Evolutionary conservation across 768 basidiomycete species (phyloP).

Genomic region (Tylopilus rubrobrunneus): DNA sequence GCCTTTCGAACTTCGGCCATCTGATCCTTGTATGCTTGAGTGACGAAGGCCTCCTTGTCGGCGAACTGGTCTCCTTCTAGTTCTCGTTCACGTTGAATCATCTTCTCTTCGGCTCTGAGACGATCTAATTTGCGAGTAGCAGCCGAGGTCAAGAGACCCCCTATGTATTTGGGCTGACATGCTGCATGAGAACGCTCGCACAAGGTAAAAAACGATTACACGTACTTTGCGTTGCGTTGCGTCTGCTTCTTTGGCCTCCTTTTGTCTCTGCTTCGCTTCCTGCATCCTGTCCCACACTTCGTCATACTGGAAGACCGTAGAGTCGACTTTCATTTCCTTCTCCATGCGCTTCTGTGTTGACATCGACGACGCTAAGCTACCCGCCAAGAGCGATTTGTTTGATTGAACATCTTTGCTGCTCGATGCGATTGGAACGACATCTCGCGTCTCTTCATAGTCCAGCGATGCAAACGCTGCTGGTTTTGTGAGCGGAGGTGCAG

Average conservation of each 20-base stretch:
- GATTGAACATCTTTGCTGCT: conserved; percentile 38
- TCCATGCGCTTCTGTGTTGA: conserved; percentile 71
- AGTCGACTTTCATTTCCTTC: conserved; percentile 73
- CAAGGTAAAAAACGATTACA: conserved; percentile 2
- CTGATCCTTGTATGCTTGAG: conserved; percentile 95
- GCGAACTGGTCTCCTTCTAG: conserved; percentile 89
- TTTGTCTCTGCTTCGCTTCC: conserved; percentile 70
- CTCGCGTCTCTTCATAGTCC: conserved; percentile 58
- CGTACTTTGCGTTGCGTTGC: conserved; percentile 73
- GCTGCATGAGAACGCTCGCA: conserved; percentile 9
- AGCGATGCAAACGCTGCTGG: conserved; percentile 61
- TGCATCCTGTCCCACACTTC: conserved; percentile 97
- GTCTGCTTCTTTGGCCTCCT: conserved; percentile 74
- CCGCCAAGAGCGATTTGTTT: conserved; percentile 56
- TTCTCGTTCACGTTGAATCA: conserved; percentile 92
- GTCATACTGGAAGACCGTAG: conserved; percentile 90
- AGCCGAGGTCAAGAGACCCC: conserved; percentile 71
- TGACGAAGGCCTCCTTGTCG: conserved; percentile 97
- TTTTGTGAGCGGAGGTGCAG: conserved; percentile 49
- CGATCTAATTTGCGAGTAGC: conserved; percentile 86
- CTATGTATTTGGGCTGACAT: conserved; percentile 88
- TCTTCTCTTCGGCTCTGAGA: conserved; percentile 94
- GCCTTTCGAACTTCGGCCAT: conserved; percentile 87
- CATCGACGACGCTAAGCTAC: conserved; percentile 58
- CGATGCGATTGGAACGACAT: conserved; percentile 45